Evolutionary conservation across 2,329 filamentous ascomycete genomes (phyloP).

Genomic region (Pseudogymnoascus sp.): DNA sequence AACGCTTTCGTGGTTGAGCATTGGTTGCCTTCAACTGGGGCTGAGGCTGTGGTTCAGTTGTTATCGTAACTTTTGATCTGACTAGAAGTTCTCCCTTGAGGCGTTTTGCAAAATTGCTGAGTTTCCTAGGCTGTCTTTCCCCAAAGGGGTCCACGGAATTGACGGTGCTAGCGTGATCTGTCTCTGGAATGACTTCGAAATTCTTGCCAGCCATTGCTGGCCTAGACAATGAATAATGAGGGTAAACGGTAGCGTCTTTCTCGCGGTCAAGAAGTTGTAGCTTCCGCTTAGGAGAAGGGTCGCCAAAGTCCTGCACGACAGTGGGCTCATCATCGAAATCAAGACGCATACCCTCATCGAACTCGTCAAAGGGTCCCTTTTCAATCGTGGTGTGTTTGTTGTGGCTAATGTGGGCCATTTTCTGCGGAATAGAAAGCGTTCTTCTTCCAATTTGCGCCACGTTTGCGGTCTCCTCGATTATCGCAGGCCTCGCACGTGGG

Average conservation of each 20-base stretch:
- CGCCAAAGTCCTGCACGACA: not conserved
- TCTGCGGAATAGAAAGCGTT: constrained; percentile 14
- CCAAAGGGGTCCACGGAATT: not conserved
- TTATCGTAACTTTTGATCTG: not conserved
- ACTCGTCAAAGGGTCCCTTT: not conserved
- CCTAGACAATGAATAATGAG: not conserved
- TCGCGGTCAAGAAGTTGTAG: not conserved
- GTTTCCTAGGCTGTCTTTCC: not conserved
- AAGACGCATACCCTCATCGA: not conserved
- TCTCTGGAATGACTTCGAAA: not conserved
- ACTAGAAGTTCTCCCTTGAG: not conserved
- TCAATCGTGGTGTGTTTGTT: not conserved
- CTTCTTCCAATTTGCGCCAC: not conserved
- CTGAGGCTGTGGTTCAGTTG: not conserved
- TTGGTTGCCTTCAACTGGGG: not conserved
- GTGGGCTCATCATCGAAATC: not conserved
- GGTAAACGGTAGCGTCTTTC: not conserved
- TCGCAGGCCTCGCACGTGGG: constrained; percentile 14
- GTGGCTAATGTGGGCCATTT: constrained; percentile 13
- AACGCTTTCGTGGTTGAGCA: not conserved
- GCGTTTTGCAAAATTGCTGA: not conserved
- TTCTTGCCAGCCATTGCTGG: not conserved
- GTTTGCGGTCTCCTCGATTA: not conserved
- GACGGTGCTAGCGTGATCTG: not conserved
- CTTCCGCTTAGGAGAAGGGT: not conserved